A percentile compares a stretch with the other conserved stretches of the same genome.
Conservation (phyloP, 768 basidiomycete genomes). For the Boletellus emodensis region DNA sequence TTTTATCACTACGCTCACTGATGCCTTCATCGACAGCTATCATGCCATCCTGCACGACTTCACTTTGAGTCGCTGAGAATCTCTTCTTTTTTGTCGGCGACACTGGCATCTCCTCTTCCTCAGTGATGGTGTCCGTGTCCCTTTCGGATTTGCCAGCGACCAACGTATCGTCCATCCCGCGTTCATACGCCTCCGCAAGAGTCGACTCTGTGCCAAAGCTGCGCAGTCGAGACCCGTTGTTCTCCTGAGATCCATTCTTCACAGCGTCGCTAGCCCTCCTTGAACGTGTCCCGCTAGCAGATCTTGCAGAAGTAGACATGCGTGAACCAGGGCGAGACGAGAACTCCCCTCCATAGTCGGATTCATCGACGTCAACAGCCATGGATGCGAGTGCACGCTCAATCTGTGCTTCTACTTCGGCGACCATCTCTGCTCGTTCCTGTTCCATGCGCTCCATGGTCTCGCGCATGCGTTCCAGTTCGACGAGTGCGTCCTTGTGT, state of each 20-base stretch:
- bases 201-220: slow-evolving; percentile 80
- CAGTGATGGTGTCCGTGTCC: slow-evolving; percentile 52
- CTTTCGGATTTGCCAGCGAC: slow-evolving; percentile 36
- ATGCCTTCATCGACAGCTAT: slow-evolving; percentile 84
- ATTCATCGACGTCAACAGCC: slow-evolving; percentile 72
- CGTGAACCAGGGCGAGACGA: slow-evolving; percentile 68
- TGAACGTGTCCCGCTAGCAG: slow-evolving; percentile 45
- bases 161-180: slow-evolving; percentile 37
- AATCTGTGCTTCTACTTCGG: slow-evolving; percentile 91
- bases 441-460: slow-evolving; percentile 86
- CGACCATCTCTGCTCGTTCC: slow-evolving; percentile 85
- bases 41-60: slow-evolving; percentile 72
- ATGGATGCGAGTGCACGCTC: slow-evolving; percentile 82
- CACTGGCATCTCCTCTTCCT: slow-evolving; percentile 47
- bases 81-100: slow-evolving; percentile 62
- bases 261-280: slow-evolving; percentile 58
- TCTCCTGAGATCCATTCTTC: slow-evolving; percentile 34
- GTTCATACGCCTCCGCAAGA: slow-evolving; percentile 63
- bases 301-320: slow-evolving; percentile 52
- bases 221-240: slow-evolving; percentile 43
- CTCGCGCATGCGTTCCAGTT: slow-evolving; percentile 78
- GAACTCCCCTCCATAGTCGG: slow-evolving; percentile 56
- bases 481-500: slow-evolving; percentile 74
- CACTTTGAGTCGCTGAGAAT: slow-evolving; percentile 69
- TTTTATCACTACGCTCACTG: slow-evolving; percentile 78